Percentiles rank a stretch among this genome's conserved stretches.
These are phyloP conservation scores for Parathielavia appendiculata DNA, from an alignment of 495 filamentous ascomycete genomes.

Conservation along the genomic window DNA sequence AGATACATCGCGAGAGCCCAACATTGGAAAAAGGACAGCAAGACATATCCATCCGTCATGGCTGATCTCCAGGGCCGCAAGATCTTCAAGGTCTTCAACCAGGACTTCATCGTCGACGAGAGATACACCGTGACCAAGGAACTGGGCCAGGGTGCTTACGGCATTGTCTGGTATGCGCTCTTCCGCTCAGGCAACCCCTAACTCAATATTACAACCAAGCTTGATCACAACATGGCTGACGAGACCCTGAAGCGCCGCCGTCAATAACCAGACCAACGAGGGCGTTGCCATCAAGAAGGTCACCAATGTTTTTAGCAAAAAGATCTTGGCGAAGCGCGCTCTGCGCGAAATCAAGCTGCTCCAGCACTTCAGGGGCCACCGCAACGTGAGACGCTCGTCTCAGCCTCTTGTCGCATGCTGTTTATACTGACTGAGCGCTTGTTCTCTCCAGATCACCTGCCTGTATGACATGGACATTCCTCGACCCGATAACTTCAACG, in stretches of 20 bases:
- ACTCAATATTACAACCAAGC: neutral
- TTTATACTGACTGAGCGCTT: slow-evolving; percentile 9
- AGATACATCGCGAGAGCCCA: neutral
- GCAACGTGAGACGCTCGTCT: slow-evolving; percentile 43
- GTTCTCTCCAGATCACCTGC: slow-evolving; percentile 75
- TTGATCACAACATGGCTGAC: slow-evolving; percentile 4
- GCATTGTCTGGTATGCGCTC: slow-evolving; percentile 85
- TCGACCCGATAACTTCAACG: slow-evolving; percentile 95
- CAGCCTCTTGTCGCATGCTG: neutral
- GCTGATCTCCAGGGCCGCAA: slow-evolving; percentile 79
- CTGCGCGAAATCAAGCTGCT: slow-evolving; percentile 97
- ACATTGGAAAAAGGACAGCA: neutral
- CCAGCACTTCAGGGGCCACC: slow-evolving; percentile 87
- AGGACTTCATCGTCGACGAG: slow-evolving; percentile 98
- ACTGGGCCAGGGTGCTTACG: slow-evolving; percentile 94
- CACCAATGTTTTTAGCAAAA: slow-evolving; percentile 99
- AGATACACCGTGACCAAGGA: slow-evolving; percentile 98
- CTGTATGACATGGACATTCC: slow-evolving; percentile 99
- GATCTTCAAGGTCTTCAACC: slow-evolving; percentile 99
- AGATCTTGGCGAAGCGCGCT: slow-evolving; percentile 96
- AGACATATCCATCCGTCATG: slow-evolving; percentile 44
- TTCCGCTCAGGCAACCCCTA: neutral
- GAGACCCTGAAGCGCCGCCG: slow-evolving; percentile 63
- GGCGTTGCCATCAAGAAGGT: slow-evolving; percentile 99
- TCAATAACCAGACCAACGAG: slow-evolving; percentile 83